Conservation (phyloP, 208 protist genomes). For the Leishmania arabica region DNA sequence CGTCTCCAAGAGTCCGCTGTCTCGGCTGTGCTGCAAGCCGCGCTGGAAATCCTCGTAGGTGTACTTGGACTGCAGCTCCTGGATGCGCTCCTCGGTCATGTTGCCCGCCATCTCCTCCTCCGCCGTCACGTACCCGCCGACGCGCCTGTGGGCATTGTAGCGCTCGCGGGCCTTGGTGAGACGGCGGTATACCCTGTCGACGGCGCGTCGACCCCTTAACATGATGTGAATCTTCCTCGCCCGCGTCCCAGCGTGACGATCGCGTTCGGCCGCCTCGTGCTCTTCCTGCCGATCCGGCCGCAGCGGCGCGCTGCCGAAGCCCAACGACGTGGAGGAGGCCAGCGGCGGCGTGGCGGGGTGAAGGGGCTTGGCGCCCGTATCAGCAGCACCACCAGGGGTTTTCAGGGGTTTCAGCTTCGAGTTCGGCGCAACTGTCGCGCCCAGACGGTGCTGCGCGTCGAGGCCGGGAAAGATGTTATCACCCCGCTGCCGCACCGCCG, state of each 20-base stretch:
- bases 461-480: slow-evolving; percentile 58
- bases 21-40: slow-evolving; percentile 64
- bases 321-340: slow-evolving; percentile 17
- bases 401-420: slow-evolving; percentile 26
- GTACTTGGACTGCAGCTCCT: slow-evolving; percentile 44
- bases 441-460: slow-evolving; percentile 51
- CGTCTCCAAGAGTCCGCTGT: slow-evolving; percentile 63
- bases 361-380: no score
- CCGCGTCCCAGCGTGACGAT: slow-evolving; percentile 33
- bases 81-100: slow-evolving; percentile 45
- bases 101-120: slow-evolving; percentile 54
- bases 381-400: background rate
- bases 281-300: slow-evolving; percentile 32
- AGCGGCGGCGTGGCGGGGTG: background rate
- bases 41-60: slow-evolving; percentile 51
- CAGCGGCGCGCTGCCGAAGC: slow-evolving; percentile 24
- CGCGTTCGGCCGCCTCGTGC: slow-evolving; percentile 30
- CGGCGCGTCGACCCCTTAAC: slow-evolving; percentile 46
- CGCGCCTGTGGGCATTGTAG: slow-evolving; percentile 47
- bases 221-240: slow-evolving; percentile 46
- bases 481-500: slow-evolving; percentile 38
- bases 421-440: slow-evolving; percentile 33
- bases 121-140: slow-evolving; percentile 33
- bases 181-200: slow-evolving; percentile 59
- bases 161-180: slow-evolving; percentile 45